phyloP scores from a whole-genome alignment of 1,139 yeast genomes.

The Hyphopichia pseudoburtonii region DNA sequence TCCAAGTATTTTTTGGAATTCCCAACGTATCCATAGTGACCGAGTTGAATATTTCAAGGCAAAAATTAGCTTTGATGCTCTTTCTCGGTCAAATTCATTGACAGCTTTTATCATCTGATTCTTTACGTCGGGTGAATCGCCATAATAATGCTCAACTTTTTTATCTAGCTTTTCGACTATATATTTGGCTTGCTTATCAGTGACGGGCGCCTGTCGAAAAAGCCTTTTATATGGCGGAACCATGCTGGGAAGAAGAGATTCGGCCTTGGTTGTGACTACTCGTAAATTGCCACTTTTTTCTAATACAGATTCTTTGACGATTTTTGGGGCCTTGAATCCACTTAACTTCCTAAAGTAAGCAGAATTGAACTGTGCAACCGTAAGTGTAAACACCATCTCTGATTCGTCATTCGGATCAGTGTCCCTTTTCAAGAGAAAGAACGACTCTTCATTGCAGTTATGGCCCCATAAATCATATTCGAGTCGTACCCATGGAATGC shows the following conservation, averaged over 20 bases:
- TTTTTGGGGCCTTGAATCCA: slow-evolving; percentile 10
- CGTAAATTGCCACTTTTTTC: slow-evolving; percentile 14
- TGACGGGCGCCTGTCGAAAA: slow-evolving; percentile 3
- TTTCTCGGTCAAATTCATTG: slow-evolving; percentile 23
- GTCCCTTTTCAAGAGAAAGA: slow-evolving; percentile 17
- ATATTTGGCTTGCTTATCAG: slow-evolving; percentile 18
- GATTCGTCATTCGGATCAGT: slow-evolving; percentile 6
- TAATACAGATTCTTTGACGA: background rate
- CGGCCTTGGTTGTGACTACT: slow-evolving; percentile 20
- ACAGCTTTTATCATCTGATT: slow-evolving; percentile 20
- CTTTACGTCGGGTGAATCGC: slow-evolving; percentile 14
- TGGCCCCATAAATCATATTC: slow-evolving; percentile 36
- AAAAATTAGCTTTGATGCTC: slow-evolving; percentile 48
- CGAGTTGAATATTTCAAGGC: slow-evolving; percentile 32
- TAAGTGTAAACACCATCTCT: slow-evolving; percentile 14
- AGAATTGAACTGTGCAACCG: slow-evolving; percentile 15
- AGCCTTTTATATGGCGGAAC: slow-evolving; percentile 1
- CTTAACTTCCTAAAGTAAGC: slow-evolving; percentile 13
- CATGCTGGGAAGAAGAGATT: slow-evolving; percentile 5
- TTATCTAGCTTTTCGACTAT: slow-evolving; percentile 14
- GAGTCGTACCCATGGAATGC: slow-evolving; percentile 28
- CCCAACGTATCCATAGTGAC: slow-evolving; percentile 31
- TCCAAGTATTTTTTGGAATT: slow-evolving; percentile 28
- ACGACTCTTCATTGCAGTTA: slow-evolving; percentile 13
- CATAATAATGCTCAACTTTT: slow-evolving; percentile 17